Evolutionary conservation across 768 basidiomycete species (phyloP), one percentile per base, ranked within the genome.

Genomic region (Naganishia onofrii): DNA sequence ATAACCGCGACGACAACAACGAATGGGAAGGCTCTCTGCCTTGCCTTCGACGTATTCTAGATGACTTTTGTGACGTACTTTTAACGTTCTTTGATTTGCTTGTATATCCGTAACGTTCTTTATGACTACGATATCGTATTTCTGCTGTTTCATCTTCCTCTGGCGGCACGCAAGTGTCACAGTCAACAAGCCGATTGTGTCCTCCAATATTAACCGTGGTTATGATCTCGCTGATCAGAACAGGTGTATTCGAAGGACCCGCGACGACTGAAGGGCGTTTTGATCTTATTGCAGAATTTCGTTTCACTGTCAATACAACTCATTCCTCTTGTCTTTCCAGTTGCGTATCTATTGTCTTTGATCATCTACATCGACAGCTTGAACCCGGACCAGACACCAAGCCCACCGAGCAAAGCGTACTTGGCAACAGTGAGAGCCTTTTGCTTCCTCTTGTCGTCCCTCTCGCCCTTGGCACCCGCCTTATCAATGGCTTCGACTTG

Each of bases 401-500:
- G 31, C 12, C 44, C 58, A 29, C 13, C 44, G 23, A 69, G 23
- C 26, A 38, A 19, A 8, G 6, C 23, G 29, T 13, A 55, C 57
- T 32, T 69, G 8, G 28, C 58, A 4, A 19, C 46, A 7, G 7
- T 21, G 17, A 31, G 13, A 2, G 19, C 17, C 63, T 19, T 3
- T 10, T 38, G 12, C 58, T 42, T 29, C 38, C 52, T 32, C 69
- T 52, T 53, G 13, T 64, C 38, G 10, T 65, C 52, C n/a, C 46
- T 21, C 60, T 75, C 74, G 15, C 78, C 79, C 72, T 78, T 79
- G 26, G 69, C 71, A 7, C 81, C 81, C 6, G 80, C 81, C 54
- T 77, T 68, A 52, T 82, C 81, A 63, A 82, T 77, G 6, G 76
- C 78, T 36, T 75, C 71, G 56, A 81, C 74, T 53, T 82, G 81